phyloP scores from a whole-genome alignment of 805 yeast genomes.

The Kazachstania psychrophila region DNA sequence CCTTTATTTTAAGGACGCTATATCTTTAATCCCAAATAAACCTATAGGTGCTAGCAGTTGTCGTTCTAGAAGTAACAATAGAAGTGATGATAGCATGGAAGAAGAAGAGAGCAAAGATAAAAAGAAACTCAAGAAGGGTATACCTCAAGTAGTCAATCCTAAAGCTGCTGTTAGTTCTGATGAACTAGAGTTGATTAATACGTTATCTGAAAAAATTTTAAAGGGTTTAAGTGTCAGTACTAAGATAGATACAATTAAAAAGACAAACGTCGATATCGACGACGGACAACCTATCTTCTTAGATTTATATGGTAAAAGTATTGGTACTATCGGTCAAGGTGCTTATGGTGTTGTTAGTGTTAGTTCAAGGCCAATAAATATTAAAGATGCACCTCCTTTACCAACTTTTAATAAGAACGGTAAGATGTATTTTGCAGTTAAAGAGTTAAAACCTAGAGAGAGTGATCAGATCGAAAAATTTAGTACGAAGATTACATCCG shows the following conservation, averaged over 20 bases:
- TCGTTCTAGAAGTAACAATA: neutral
- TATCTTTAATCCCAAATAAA: slow-evolving; percentile 11
- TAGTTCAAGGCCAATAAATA: slow-evolving; percentile 47
- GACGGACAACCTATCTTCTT: slow-evolving; percentile 21
- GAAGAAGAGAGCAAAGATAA: slow-evolving; percentile 1
- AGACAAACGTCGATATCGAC: neutral
- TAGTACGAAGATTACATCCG: slow-evolving; percentile 78
- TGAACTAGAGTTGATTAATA: slow-evolving; percentile 41
- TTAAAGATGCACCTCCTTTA: slow-evolving; percentile 8
- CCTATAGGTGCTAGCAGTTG: neutral
- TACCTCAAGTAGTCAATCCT: slow-evolving; percentile 20
- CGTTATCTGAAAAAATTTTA: slow-evolving; percentile 40
- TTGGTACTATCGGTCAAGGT: slow-evolving; percentile 74
- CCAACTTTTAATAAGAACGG: slow-evolving; percentile 59
- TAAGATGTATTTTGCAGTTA: slow-evolving; percentile 71
- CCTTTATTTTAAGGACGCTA: slow-evolving; percentile 7
- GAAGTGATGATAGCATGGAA: neutral
- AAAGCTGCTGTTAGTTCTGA: slow-evolving; percentile 42
- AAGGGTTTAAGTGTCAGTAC: slow-evolving; percentile 22
- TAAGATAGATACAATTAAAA: slow-evolving; percentile 21
- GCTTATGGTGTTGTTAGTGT: slow-evolving; percentile 90
- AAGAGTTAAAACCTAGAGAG: slow-evolving; percentile 77
- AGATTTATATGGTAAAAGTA: slow-evolving; percentile 42
- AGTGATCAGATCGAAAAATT: slow-evolving; percentile 91
- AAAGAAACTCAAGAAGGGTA: slow-evolving; percentile 1